Conservation (phyloP, 2,329 filamentous ascomycete species). For the Trematosphaeria pertusa region DNA sequence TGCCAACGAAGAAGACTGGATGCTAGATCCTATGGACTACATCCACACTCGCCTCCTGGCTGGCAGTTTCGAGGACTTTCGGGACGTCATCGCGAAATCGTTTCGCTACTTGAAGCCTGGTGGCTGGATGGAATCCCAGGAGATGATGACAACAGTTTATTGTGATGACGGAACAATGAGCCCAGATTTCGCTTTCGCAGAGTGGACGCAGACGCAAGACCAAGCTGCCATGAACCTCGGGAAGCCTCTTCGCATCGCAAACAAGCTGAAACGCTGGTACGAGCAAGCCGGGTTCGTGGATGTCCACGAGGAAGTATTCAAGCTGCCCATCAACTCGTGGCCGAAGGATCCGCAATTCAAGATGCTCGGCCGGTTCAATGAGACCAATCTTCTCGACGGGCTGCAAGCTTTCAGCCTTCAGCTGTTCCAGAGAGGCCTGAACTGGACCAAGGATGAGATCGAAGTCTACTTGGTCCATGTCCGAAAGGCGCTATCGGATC, state of each 20-base stretch:
- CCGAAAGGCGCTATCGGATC: constrained; percentile 48
- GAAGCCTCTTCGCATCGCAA: constrained; percentile 59
- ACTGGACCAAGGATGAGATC: constrained; percentile 54
- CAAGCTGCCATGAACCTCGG: constrained; percentile 55
- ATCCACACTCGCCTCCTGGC: constrained; percentile 66
- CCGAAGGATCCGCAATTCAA: constrained; percentile 56
- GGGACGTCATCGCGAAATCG: constrained; percentile 60
- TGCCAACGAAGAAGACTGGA: constrained; percentile 65
- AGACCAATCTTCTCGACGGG: constrained; percentile 55
- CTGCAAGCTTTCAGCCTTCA: constrained; percentile 54
- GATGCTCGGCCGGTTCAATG: constrained; percentile 58
- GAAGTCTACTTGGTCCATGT: constrained; percentile 54
- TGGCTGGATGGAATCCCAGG: constrained; percentile 57
- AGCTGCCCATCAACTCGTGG: constrained; percentile 62
- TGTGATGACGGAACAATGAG: constrained; percentile 64
- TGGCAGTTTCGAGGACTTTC: constrained; percentile 65
- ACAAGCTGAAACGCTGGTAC: constrained; percentile 62
- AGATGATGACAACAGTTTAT: constrained; percentile 53
- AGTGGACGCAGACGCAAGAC: constrained; percentile 55
- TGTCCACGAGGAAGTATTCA: constrained; percentile 60
- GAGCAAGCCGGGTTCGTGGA: constrained; percentile 65
- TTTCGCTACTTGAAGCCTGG: constrained; percentile 63
- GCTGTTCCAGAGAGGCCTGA: constrained; percentile 51
- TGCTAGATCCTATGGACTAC: constrained; percentile 63
- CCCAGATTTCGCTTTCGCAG: constrained; percentile 53